phyloP scores from a whole-genome alignment of 192 early-diverging fungal species.

The Backusella australiensis region DNA sequence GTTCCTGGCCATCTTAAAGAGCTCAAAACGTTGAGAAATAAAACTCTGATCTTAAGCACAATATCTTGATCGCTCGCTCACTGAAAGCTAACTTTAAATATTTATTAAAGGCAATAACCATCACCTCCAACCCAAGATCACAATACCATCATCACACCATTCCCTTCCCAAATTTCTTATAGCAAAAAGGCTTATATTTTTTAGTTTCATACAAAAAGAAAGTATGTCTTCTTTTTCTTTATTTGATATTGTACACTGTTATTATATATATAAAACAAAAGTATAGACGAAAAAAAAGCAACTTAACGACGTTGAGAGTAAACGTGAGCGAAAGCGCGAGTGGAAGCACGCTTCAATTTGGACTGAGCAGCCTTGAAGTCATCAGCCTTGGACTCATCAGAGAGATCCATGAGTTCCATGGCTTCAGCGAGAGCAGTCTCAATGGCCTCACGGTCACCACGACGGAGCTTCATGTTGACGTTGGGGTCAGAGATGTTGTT shows the following conservation, averaged over 20 bases:
- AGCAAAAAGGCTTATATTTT: background rate
- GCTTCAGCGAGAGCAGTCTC: constrained; percentile 76
- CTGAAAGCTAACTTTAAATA: too few species aligned
- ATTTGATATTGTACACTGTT: background rate
- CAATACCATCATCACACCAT: too few species aligned
- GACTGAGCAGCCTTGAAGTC: constrained; percentile 64
- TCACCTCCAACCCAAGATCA: too few species aligned
- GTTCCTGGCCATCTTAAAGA: too few species aligned
- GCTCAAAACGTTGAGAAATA: too few species aligned
- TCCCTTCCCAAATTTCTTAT: too few species aligned
- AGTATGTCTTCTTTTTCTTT: background rate
- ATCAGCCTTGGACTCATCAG: constrained; percentile 56
- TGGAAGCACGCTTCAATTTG: constrained; percentile 69
- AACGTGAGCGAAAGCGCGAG: constrained; percentile 60
- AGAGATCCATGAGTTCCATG: constrained; percentile 70
- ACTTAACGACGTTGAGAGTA: constrained; percentile 29
- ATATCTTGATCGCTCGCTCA: too few species aligned
- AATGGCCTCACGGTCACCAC: constrained; percentile 67
- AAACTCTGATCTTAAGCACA: too few species aligned
- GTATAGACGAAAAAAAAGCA: background rate
- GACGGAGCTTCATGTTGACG: constrained; percentile 69
- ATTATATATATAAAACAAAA: background rate
- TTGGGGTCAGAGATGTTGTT: constrained; percentile 59
- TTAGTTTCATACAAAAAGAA: background rate
- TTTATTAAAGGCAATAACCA: too few species aligned